Percentiles rank a stretch among this genome's conserved stretches.
Evolutionary conservation across 2,329 filamentous ascomycete genomes (phyloP).

Genomic region (Stachybotrys echinatus): DNA sequence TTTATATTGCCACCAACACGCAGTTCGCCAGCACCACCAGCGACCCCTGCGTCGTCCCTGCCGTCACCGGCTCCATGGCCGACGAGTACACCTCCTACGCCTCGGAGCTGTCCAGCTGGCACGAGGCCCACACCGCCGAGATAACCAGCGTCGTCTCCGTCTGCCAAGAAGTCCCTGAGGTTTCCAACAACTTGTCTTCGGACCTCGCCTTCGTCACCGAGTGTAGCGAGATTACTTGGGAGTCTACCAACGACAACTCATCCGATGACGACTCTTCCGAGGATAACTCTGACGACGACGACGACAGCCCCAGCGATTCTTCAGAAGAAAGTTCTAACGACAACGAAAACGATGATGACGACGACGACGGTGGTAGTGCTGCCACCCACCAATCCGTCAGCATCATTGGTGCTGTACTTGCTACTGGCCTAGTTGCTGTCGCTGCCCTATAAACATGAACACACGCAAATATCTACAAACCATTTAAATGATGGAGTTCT

Average conservation of each 20-base stretch:
- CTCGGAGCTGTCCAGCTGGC: constrained; percentile 15
- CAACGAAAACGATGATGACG: not conserved
- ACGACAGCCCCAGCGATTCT: too few relatives aligned
- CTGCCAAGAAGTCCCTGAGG: constrained; percentile 21
- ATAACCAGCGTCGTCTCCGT: constrained; percentile 15
- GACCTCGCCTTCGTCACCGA: not conserved
- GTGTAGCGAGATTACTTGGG: constrained; percentile 1
- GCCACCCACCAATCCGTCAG: not conserved
- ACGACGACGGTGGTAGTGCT: not conserved
- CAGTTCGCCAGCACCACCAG: constrained; percentile 9
- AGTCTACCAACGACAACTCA: not conserved
- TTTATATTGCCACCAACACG: constrained; percentile 15
- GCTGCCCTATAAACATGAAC: not conserved
- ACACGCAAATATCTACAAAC: too few relatives aligned
- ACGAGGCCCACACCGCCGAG: constrained; percentile 8
- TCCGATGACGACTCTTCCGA: not conserved
- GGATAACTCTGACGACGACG: not conserved
- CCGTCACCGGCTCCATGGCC: constrained; percentile 18
- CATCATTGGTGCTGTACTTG: not conserved
- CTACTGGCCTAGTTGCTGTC: not conserved
- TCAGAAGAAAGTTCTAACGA: too few relatives aligned
- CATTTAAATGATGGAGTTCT: too few relatives aligned
- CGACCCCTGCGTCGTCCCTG: constrained; percentile 16
- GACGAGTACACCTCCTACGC: constrained; percentile 18
- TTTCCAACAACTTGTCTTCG: constrained; percentile 4